Evolutionary conservation across 2,329 filamentous ascomycete genomes (phyloP).

Genomic region (Fusarium azukiicola): DNA sequence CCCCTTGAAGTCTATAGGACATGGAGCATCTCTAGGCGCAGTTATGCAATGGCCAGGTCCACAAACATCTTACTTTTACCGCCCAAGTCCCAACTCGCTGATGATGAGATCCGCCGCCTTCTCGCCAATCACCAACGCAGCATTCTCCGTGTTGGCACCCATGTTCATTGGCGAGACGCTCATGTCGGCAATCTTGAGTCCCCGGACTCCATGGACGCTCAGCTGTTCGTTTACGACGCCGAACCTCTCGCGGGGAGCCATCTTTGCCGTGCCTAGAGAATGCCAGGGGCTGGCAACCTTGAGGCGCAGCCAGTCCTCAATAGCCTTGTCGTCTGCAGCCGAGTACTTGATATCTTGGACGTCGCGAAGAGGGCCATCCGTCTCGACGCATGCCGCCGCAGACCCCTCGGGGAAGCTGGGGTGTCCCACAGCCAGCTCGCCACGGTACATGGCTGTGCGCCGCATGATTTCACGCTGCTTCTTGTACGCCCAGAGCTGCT

Average conservation of each 20-base stretch:
- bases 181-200: slow-evolving; percentile 65
- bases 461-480: slow-evolving; percentile 79
- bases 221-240: slow-evolving; percentile 1
- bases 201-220: slow-evolving; percentile 59
- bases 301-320: slow-evolving; percentile 3
- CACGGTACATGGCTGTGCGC: slow-evolving; percentile 74
- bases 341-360: slow-evolving; percentile 12
- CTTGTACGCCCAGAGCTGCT: slow-evolving; percentile 83
- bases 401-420: slow-evolving; percentile 66
- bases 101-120: slow-evolving; percentile 65
- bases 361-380: neutral
- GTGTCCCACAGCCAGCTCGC: slow-evolving; percentile 66
- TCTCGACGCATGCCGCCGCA: slow-evolving; percentile 1
- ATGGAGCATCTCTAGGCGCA: neutral
- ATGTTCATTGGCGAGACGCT: slow-evolving; percentile 64
- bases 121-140: slow-evolving; percentile 71
- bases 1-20: too few relatives aligned
- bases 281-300: slow-evolving; percentile 4
- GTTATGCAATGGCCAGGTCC: neutral
- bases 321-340: neutral
- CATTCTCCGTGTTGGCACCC: slow-evolving; percentile 70
- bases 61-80: neutral
- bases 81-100: neutral
- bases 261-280: slow-evolving; percentile 2
- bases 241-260: neutral